Percentiles rank a stretch among this genome's conserved stretches.
phyloP scores from a whole-genome alignment of 2,329 filamentous ascomycete species.

The Aplosporella prunicola region DNA sequence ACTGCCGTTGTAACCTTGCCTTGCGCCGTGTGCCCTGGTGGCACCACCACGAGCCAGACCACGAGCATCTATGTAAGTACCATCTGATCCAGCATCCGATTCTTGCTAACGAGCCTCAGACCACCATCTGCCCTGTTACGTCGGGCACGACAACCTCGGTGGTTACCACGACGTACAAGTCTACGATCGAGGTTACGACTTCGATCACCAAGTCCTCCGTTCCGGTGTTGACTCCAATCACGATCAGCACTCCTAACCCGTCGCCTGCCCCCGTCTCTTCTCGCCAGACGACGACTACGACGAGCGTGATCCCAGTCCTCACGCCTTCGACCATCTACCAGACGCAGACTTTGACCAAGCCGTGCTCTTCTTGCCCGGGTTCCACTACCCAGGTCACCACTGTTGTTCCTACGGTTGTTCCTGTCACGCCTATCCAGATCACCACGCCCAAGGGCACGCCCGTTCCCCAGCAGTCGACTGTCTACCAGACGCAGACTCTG shows the following conservation, averaged over 20 bases:
- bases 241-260: not conserved
- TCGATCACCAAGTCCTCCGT: not conserved
- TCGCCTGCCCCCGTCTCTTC: not conserved
- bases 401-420: not conserved
- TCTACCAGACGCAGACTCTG: slow-evolving; percentile 4
- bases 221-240: not conserved
- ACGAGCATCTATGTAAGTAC: not conserved
- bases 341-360: slow-evolving; percentile 2
- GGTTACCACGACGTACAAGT: not conserved
- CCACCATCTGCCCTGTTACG: slow-evolving; percentile 7
- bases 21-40: slow-evolving; percentile 4
- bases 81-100: too few relatives aligned
- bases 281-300: not conserved
- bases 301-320: not conserved
- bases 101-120: slow-evolving; percentile 6
- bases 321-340: slow-evolving; percentile 5
- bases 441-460: too few relatives aligned
- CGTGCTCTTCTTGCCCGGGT: not conserved
- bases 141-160: not conserved
- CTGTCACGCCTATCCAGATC: too few relatives aligned
- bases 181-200: not conserved
- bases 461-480: slow-evolving; percentile 1
- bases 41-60: slow-evolving; percentile 4
- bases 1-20: slow-evolving; percentile 5
- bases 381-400: not conserved